Evolutionary conservation across 2,329 filamentous ascomycete genomes (phyloP).

Genomic region (Phyllosticta capitalensis): DNA sequence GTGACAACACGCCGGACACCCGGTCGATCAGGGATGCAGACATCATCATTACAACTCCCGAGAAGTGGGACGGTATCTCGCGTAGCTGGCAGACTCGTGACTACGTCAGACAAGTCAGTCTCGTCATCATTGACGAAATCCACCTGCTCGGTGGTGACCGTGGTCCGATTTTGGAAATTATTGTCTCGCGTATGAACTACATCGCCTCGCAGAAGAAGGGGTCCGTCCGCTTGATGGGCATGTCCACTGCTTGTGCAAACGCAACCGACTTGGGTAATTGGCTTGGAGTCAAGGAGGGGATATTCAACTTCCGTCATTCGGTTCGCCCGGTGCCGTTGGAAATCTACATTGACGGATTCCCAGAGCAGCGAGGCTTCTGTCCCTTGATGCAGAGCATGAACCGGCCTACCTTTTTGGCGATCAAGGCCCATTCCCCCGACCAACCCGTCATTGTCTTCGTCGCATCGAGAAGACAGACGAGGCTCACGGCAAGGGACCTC

Average conservation of each 20-base stretch:
- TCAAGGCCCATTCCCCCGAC: slow-evolving; percentile 90
- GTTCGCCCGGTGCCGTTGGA: slow-evolving; percentile 93
- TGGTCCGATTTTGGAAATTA: slow-evolving; percentile 96
- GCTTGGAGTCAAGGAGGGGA: slow-evolving; percentile 86
- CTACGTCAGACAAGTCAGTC: slow-evolving; percentile 86
- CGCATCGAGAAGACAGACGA: slow-evolving; percentile 86
- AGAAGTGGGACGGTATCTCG: slow-evolving; percentile 99
- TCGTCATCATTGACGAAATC: slow-evolving; percentile 98
- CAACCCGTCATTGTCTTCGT: slow-evolving; percentile 99
- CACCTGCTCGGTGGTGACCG: slow-evolving; percentile 93
- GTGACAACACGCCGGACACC: slow-evolving; percentile 96
- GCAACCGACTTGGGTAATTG: slow-evolving; percentile 90
- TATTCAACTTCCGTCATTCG: slow-evolving; percentile 97
- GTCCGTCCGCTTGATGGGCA: slow-evolving; percentile 83
- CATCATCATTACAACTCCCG: slow-evolving; percentile 97
- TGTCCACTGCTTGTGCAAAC: slow-evolving; percentile 98
- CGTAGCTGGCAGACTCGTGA: slow-evolving; percentile 97
- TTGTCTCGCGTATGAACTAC: slow-evolving; percentile 91
- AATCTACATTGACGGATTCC: slow-evolving; percentile 95
- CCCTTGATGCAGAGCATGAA: slow-evolving; percentile 99
- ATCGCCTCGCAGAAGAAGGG: slow-evolving; percentile 90
- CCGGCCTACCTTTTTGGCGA: slow-evolving; percentile 86
- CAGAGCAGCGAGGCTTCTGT: slow-evolving; percentile 89
- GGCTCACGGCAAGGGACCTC: slow-evolving; percentile 87
- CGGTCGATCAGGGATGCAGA: slow-evolving; percentile 91